phyloP scores from a whole-genome alignment of 2,329 filamentous ascomycete genomes.

The Claviceps arundinis region DNA sequence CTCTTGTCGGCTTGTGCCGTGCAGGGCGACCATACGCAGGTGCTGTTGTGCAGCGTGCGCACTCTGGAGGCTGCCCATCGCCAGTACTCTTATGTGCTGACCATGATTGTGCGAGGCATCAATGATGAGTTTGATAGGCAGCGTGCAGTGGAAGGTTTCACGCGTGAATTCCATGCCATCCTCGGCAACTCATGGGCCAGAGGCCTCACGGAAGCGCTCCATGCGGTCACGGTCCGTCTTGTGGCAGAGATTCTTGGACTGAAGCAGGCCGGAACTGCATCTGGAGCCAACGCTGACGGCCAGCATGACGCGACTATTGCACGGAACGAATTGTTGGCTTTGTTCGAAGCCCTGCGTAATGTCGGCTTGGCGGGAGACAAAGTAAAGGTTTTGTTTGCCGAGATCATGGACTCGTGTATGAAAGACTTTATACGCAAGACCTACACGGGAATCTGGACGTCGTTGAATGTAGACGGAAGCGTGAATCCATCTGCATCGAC shows the following conservation, averaged over 20 bases:
- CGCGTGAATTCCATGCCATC: conserved; percentile 48
- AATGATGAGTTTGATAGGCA: conserved; percentile 22
- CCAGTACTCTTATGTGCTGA: conserved; percentile 42
- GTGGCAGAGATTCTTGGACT: conserved; percentile 33
- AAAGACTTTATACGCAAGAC: conserved; percentile 46
- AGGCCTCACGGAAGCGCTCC: conserved; percentile 39
- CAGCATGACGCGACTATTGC: conserved; percentile 21
- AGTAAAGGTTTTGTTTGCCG: conserved; percentile 59
- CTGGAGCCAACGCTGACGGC: conserved; percentile 3
- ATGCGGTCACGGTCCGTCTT: conserved; percentile 39
- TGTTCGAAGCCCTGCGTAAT: conserved; percentile 46
- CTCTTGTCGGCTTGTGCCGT: conserved; percentile 34
- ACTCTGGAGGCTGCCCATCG: conserved; percentile 47
- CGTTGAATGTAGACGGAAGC: conserved; percentile 11
- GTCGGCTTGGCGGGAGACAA: conserved; percentile 57
- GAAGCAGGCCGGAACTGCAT: neutral
- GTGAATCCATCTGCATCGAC: neutral
- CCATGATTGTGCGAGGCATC: conserved; percentile 36
- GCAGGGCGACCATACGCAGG: conserved; percentile 28
- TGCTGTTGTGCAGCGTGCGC: conserved; percentile 38
- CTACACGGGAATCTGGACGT: conserved; percentile 49
- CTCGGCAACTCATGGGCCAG: conserved; percentile 49
- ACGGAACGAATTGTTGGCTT: conserved; percentile 36
- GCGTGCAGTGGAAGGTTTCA: conserved; percentile 36
- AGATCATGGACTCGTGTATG: conserved; percentile 55